Percentiles rank a stretch among this genome's conserved stretches.
phyloP scores from a whole-genome alignment of 2,329 filamentous ascomycete genomes.

The Aureobasidium namibiae region DNA sequence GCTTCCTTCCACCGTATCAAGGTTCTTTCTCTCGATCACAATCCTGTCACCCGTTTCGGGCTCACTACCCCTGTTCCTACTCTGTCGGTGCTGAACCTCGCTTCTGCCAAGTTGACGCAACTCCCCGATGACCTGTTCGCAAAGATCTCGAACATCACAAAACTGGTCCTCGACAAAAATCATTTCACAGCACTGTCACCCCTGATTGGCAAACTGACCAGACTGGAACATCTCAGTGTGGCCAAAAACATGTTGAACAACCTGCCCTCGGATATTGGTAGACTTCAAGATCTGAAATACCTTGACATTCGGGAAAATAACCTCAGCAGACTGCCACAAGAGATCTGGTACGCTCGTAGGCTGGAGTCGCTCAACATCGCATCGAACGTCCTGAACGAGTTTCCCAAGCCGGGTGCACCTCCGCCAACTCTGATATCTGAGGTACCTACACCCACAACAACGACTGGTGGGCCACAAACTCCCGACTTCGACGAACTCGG shows the following conservation, averaged over 20 bases:
- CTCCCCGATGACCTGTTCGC: constrained; percentile 80
- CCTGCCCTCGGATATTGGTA: constrained; percentile 80
- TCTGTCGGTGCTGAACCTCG: constrained; percentile 78
- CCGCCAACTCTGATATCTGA: constrained; percentile 36
- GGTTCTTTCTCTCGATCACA: constrained; percentile 83
- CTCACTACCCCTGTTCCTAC: constrained; percentile 69
- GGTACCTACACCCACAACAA: constrained; percentile 29
- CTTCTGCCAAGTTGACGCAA: constrained; percentile 82
- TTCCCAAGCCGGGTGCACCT: constrained; percentile 72
- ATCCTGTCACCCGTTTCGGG: constrained; percentile 90
- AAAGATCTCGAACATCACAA: constrained; percentile 78
- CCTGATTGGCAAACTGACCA: constrained; percentile 74
- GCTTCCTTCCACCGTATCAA: constrained; percentile 81
- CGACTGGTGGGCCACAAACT: constrained; percentile 33
- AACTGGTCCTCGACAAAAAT: constrained; percentile 85
- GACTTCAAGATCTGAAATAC: constrained; percentile 72
- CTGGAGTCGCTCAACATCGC: constrained; percentile 90
- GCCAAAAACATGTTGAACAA: constrained; percentile 82
- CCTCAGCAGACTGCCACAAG: constrained; percentile 74
- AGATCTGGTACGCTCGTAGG: constrained; percentile 92
- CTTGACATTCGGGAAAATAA: constrained; percentile 93
- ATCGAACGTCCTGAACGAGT: constrained; percentile 83
- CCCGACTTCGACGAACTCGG: constrained; percentile 74
- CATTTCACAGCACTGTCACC: constrained; percentile 86
- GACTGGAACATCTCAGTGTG: constrained; percentile 85